phyloP scores from a whole-genome alignment of 805 yeast species.

The Candida fluviatilis region DNA sequence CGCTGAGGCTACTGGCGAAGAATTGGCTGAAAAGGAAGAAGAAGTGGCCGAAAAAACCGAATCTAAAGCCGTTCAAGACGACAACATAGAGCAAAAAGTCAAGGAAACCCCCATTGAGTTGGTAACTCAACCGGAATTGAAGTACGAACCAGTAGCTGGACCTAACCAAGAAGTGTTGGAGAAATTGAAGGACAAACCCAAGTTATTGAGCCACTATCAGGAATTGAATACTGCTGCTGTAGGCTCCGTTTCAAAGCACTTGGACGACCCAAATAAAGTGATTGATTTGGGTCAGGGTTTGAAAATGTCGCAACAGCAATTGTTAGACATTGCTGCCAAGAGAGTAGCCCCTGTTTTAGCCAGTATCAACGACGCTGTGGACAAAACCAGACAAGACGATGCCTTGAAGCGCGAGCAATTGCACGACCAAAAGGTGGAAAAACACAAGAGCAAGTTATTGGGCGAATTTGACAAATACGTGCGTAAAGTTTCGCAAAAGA shows the following conservation, averaged over 20 bases:
- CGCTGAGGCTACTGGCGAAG: slow-evolving; percentile 6
- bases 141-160: slow-evolving; percentile 29
- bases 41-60: slow-evolving; percentile 10
- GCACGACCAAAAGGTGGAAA: slow-evolving; percentile 30
- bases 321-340: slow-evolving; percentile 50
- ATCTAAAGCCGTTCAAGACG: slow-evolving; percentile 9
- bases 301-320: slow-evolving; percentile 50
- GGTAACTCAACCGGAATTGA: slow-evolving; percentile 27
- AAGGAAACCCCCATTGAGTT: slow-evolving; percentile 33
- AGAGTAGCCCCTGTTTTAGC: slow-evolving; percentile 54
- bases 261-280: slow-evolving; percentile 47
- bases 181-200: slow-evolving; percentile 44
- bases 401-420: slow-evolving; percentile 36
- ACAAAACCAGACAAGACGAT: slow-evolving; percentile 40
- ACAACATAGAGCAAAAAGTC: slow-evolving; percentile 12
- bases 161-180: slow-evolving; percentile 36
- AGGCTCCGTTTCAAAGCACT: slow-evolving; percentile 38
- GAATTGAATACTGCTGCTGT: slow-evolving; percentile 47
- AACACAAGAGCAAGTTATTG: slow-evolving; percentile 33
- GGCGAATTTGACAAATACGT: slow-evolving; percentile 34
- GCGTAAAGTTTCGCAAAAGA: slow-evolving; percentile 34
- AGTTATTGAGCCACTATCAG: slow-evolving; percentile 43
- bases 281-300: slow-evolving; percentile 53
- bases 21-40: slow-evolving; percentile 8
- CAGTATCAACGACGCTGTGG: slow-evolving; percentile 47